Evolutionary conservation across 495 filamentous ascomycete species (phyloP), one percentile per base, ranked within the genome.

Genomic region (Neurospora africana): DNA sequence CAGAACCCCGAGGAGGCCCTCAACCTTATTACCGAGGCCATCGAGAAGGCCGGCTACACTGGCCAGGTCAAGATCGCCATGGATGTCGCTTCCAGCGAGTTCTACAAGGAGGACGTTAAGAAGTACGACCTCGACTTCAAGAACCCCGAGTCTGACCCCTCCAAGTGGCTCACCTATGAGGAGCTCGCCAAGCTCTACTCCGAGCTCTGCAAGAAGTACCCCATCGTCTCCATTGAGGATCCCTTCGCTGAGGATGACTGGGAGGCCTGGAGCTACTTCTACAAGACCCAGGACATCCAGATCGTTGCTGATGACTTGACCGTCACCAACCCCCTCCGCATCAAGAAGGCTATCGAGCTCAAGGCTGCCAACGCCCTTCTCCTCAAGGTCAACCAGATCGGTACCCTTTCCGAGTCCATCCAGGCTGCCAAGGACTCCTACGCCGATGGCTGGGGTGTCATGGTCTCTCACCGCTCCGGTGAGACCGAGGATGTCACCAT

Each of bases 241-340:
- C 89, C 89, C 74, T 91, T 91, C 78, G 89, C 89, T 61, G 88
- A 91, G 85, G 87, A 89, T 76, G 89, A 91, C 83, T 91, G 89
- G 96, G 95, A 98, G 88, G 96, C 96, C 76, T 99, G 96, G 96
- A 94, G 92, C 90, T 97, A 99, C 92, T 99, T 98, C 90, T 97
- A 91, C 92, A 97, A 97, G 90, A 95, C 92, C 79, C 92, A 92
- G 76, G 90, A 98, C 85, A 94, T 95, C 89, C 96, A 99, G 88
- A 94, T 99, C 81, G 96, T 99, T 74, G 96, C 91, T 86, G 96
- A 91, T 76, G 89, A 91, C 76, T 82, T 95, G 82, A 95, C 92
- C 61, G 96, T 99, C 84, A 99, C 96, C 84, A 99, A 99, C 90
- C 96, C 96, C 70, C 86, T 91, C 74, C 93, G 94, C 81, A 99